These are phyloP conservation scores for Cucumis hystrix DNA, from an alignment of 306 rosid species.

Conservation along the genomic window DNA sequence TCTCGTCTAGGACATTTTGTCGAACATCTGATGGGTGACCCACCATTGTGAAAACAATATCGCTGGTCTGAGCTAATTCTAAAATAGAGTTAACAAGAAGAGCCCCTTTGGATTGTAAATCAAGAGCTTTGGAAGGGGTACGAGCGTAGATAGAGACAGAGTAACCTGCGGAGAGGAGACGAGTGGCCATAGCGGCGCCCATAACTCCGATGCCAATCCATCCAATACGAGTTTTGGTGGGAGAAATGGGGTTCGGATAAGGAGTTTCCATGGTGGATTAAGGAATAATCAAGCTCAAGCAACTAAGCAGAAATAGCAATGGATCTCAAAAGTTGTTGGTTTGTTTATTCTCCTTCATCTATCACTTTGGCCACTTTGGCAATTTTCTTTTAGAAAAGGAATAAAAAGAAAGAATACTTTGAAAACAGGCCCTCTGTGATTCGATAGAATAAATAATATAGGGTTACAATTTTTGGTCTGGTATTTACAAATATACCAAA, in stretches of 20 bases:
- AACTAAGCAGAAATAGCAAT: background rate
- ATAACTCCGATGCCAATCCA: constrained; percentile 79
- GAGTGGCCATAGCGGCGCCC: constrained; percentile 82
- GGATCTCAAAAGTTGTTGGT: background rate
- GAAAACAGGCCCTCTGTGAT: no score
- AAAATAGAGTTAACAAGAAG: constrained; percentile 24
- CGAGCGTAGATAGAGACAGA: constrained; percentile 66
- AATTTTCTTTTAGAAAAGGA: no score
- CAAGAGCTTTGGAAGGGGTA: constrained; percentile 38
- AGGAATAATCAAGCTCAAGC: background rate
- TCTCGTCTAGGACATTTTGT: no score
- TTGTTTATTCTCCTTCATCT: no score
- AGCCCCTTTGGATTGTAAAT: constrained; percentile 50
- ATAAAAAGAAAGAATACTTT: no score
- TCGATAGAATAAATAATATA: no score
- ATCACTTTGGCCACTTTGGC: no score
- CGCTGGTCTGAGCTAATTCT: constrained; percentile 22
- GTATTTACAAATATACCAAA: no score
- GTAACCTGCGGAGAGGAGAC: constrained; percentile 64
- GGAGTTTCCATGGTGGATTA: constrained; percentile 19
- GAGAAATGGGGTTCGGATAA: constrained; percentile 40
- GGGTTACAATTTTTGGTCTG: no score
- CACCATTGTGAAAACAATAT: no score
- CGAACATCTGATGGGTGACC: no score
- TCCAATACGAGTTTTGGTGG: constrained; percentile 45